A percentile compares a stretch with the other conserved stretches of the same genome.
phyloP scores from a whole-genome alignment of 352 stramenopile species.

The Thraustochytrium sp. region DNA sequence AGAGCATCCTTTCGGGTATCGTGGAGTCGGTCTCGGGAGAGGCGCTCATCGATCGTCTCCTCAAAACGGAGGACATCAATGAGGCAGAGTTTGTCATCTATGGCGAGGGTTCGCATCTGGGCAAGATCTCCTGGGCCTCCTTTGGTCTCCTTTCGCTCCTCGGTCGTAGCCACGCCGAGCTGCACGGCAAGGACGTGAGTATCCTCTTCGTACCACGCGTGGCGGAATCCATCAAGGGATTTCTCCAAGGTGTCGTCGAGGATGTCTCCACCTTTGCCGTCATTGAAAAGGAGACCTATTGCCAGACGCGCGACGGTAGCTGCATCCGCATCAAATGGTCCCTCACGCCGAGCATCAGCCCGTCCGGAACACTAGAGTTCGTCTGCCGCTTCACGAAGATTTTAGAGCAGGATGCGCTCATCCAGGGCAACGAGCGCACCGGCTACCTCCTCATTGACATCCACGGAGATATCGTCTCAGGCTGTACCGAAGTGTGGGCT shows the following conservation, averaged over 20 bases:
- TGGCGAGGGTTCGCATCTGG: not conserved
- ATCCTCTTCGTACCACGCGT: not conserved
- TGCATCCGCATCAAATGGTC: not conserved
- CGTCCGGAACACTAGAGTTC: not conserved
- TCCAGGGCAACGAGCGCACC: not conserved
- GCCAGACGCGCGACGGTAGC: not conserved
- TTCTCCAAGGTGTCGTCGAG: not conserved
- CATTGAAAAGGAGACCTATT: not conserved
- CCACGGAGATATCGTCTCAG: not conserved
- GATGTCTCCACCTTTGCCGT: not conserved
- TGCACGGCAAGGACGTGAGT: not conserved
- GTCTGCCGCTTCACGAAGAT: not conserved
- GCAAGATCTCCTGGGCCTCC: slow-evolving; percentile 6
- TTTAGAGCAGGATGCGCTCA: not conserved
- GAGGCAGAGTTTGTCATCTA: not conserved
- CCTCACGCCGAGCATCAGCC: not conserved
- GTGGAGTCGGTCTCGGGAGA: not conserved
- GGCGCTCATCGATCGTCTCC: not conserved
- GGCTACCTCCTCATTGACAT: slow-evolving; percentile 1
- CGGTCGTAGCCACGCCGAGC: not conserved
- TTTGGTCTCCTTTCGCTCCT: not conserved
- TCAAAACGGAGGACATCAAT: not conserved
- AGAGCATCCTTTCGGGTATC: slow-evolving; percentile 20
- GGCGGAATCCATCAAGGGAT: not conserved
- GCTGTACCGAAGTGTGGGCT: not conserved